phyloP scores from a whole-genome alignment of 805 yeast species.

The Ogataea kodamae region DNA sequence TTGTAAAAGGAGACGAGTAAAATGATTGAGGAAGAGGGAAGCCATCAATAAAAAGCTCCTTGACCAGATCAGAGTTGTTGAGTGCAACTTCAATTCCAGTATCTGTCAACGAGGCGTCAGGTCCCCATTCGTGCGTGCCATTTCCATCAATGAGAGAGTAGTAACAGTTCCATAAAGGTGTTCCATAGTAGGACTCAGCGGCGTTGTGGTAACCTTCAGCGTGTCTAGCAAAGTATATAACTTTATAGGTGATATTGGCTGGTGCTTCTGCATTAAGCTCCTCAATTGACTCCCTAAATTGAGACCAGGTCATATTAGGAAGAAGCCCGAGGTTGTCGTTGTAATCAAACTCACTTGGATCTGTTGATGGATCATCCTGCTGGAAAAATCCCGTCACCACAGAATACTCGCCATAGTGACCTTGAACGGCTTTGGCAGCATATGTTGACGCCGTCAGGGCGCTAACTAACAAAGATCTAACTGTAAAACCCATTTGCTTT shows the following conservation, averaged over 20 bases:
- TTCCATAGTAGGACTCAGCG: conserved; percentile 2
- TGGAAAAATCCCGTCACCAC: conserved; percentile 3
- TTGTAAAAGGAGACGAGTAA: conserved; percentile 3
- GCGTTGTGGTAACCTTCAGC: conserved; percentile 4
- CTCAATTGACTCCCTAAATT: conserved; percentile 1
- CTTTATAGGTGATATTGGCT: conserved; percentile 1
- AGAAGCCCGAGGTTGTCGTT: not conserved
- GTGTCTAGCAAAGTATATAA: conserved; percentile 1
- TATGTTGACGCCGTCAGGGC: not conserved
- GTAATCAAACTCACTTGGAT: not conserved
- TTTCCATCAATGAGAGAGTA: conserved; percentile 2
- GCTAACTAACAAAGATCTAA: too few relatives aligned
- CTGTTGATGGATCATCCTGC: conserved; percentile 1
- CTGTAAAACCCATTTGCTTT: too few relatives aligned
- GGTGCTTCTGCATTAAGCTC: conserved; percentile 2
- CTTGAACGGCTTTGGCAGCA: conserved; percentile 1
- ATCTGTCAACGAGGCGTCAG: conserved; percentile 1
- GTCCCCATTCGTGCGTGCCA: conserved; percentile 3
- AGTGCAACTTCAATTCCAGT: not conserved
- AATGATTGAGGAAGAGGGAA: conserved; percentile 3
- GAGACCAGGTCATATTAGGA: conserved; percentile 1
- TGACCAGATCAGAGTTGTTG: conserved; percentile 2
- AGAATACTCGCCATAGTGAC: conserved; percentile 2
- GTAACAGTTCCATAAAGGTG: conserved; percentile 2
- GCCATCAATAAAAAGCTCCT: conserved; percentile 1